Evolutionary conservation across 2,329 filamentous ascomycete genomes (phyloP), one percentile per base, ranked within the genome.

Genomic region (Chaetomium olivaceum): DNA sequence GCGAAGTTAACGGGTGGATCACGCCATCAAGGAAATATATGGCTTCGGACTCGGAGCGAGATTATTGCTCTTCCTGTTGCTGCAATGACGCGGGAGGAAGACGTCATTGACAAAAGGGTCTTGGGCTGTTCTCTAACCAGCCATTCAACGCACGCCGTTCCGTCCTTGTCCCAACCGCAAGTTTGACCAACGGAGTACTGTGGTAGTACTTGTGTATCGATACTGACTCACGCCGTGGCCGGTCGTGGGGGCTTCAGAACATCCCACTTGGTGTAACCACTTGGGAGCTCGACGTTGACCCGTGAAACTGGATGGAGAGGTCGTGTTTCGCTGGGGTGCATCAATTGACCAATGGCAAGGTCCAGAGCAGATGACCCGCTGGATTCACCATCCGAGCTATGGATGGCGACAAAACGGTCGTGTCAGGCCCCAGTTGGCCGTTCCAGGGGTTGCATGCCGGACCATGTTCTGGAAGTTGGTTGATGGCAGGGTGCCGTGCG

Each of bases 331-430:
- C 5, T 4, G 2, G 16, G 6, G 2, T 14, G 4, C 39, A n/a
- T 16, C 16, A 43, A 61, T 52, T 54, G 58, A 50, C 25, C 48
- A 61, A 54, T 52, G n/a, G 48, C n/a, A 14, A 36, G 3, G 19
- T 5, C 19, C 27, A 27, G 31, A 46, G 19, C 11, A 27, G 50
- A 33, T 16, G 4, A 2, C 39, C 16, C 5, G 39, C 16, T 33
- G 50, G 29, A 48, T 57, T 62, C 51, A 50, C 33, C 61, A 62
- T 62, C 11, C 19, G 12, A 23, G 27, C 9, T n/a, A 14, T 5
- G 4, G n/a, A 62, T 62, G 61, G 61, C 61, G 61, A 62, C 27
- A 57, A 25, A 4, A 48, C 14, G 27, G 12, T 36, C 61, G 61
- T 57, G 36, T 57, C 54, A 31, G 31, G 12, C 19, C 14, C 25